Percentiles rank a stretch among this genome's conserved stretches.
phyloP scores from a whole-genome alignment of 768 basidiomycete species.

The Sarcomyxa edulis region DNA sequence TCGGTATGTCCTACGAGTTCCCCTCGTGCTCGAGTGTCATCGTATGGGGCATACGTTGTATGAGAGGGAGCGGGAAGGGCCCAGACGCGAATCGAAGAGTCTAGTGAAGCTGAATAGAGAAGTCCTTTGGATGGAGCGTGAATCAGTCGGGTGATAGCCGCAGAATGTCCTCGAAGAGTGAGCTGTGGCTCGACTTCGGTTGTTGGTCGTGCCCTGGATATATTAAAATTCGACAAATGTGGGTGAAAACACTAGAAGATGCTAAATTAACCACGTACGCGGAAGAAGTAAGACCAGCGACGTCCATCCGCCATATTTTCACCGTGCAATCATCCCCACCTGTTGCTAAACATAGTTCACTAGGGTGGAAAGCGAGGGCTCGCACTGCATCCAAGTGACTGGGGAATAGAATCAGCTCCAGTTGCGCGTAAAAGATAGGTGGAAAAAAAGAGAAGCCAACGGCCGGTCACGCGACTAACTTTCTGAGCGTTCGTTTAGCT shows the following conservation, averaged over 20 bases:
- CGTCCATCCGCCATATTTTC: constrained; percentile 92
- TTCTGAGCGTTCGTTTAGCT: constrained; percentile 80
- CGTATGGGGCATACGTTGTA: constrained; percentile 90
- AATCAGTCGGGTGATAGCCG: constrained; percentile 81
- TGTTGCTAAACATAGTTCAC: constrained; percentile 80
- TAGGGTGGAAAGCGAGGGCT: constrained; percentile 85
- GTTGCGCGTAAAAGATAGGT: constrained; percentile 3
- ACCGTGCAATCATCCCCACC: constrained; percentile 95
- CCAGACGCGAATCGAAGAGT: constrained; percentile 93
- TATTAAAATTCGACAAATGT: constrained; percentile 9
- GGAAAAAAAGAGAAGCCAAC: constrained; percentile 2
- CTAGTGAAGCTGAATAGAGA: constrained; percentile 89
- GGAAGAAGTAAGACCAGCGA: constrained; percentile 65
- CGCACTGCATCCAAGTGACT: constrained; percentile 95
- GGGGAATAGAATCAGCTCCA: constrained; percentile 10
- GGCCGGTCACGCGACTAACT: constrained; percentile 49
- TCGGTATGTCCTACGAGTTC: constrained; percentile 91
- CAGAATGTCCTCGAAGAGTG: constrained; percentile 91
- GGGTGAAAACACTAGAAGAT: constrained; percentile 10
- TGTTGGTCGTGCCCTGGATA: constrained; percentile 53
- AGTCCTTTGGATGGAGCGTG: constrained; percentile 71
- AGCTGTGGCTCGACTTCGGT: constrained; percentile 92
- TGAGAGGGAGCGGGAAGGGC: constrained; percentile 68
- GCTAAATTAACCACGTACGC: constrained; percentile 48
- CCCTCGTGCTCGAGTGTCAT: constrained; percentile 69